phyloP scores from a whole-genome alignment of 176 grass and related monocot species.

The Musa troglodytarum region DNA sequence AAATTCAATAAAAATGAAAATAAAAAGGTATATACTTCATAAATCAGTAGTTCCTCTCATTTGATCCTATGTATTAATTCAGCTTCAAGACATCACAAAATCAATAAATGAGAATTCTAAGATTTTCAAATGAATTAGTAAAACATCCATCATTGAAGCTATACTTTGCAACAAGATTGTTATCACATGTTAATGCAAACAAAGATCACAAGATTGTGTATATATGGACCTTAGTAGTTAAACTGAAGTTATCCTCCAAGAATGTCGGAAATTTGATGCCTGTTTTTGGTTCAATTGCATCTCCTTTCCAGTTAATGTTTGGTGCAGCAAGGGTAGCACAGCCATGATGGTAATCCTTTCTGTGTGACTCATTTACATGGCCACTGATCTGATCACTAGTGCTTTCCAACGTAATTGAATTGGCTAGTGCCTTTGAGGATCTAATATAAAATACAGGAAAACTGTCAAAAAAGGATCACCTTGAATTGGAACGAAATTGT shows the following conservation, averaged over 20 bases:
- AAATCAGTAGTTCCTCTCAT: too few relatives aligned
- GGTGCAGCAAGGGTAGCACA: conserved; percentile 38
- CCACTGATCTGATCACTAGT: conserved; percentile 21
- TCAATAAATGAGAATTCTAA: too few relatives aligned
- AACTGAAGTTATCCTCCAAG: conserved; percentile 53
- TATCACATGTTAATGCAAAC: neutral
- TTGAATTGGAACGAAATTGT: conserved; percentile 5
- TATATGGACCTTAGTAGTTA: conserved; percentile 40
- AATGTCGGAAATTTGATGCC: conserved; percentile 87
- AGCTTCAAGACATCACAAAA: neutral
- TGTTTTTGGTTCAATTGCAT: conserved; percentile 87
- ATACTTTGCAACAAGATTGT: neutral
- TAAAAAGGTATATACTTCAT: too few relatives aligned
- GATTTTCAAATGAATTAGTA: too few relatives aligned
- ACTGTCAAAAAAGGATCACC: neutral
- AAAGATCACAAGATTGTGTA: neutral
- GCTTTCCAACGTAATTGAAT: conserved; percentile 45
- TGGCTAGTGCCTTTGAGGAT: conserved; percentile 59
- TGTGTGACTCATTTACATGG: conserved; percentile 16
- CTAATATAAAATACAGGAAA: conserved; percentile 42
- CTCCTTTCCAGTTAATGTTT: conserved; percentile 52
- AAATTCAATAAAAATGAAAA: too few relatives aligned
- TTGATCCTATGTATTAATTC: too few relatives aligned
- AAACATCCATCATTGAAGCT: neutral
- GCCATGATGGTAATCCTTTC: conserved; percentile 29